Conservation (phyloP, 164 flowering plant genomes). For the Vitis rupestris region DNA sequence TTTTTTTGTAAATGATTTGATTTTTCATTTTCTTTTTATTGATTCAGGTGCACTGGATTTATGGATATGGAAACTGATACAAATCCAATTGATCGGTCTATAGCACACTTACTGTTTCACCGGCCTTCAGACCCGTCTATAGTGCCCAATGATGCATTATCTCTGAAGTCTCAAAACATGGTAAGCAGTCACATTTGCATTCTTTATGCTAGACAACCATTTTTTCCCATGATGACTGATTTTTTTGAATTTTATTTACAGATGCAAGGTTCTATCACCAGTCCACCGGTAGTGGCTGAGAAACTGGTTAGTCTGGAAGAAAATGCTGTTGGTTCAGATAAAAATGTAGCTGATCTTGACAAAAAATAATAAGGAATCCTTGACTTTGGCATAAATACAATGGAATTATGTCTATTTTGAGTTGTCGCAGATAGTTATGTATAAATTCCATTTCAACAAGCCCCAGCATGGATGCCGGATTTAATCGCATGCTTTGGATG, state of each 20-base stretch:
- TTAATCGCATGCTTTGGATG: constrained; percentile 16
- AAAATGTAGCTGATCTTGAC: constrained; percentile 16
- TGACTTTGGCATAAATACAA: constrained; percentile 5
- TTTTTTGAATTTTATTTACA: constrained; percentile 15
- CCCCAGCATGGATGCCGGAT: constrained; percentile 15
- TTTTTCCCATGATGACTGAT: not conserved
- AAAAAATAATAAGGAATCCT: constrained; percentile 6
- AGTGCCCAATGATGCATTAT: constrained; percentile 24
- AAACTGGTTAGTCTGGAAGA: constrained; percentile 28
- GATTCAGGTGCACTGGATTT: constrained; percentile 45
- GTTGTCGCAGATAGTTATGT: constrained; percentile 12
- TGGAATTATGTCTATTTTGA: constrained; percentile 4
- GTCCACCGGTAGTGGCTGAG: constrained; percentile 32
- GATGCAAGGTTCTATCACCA: constrained; percentile 29
- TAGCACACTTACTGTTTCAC: constrained; percentile 82
- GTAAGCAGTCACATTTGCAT: constrained; percentile 30
- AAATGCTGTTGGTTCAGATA: constrained; percentile 19
- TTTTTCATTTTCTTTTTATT: not conserved
- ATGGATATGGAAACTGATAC: constrained; percentile 79
- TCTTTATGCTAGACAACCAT: not conserved
- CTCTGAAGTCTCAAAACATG: constrained; percentile 33
- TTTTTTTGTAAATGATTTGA: not conserved
- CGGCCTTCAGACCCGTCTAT: constrained; percentile 49
- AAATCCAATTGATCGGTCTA: constrained; percentile 85
- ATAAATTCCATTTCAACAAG: constrained; percentile 5